These are phyloP conservation scores for Trichoderma koningiopsis DNA, from an alignment of 2,329 filamentous ascomycete species.

Conservation along the genomic window DNA sequence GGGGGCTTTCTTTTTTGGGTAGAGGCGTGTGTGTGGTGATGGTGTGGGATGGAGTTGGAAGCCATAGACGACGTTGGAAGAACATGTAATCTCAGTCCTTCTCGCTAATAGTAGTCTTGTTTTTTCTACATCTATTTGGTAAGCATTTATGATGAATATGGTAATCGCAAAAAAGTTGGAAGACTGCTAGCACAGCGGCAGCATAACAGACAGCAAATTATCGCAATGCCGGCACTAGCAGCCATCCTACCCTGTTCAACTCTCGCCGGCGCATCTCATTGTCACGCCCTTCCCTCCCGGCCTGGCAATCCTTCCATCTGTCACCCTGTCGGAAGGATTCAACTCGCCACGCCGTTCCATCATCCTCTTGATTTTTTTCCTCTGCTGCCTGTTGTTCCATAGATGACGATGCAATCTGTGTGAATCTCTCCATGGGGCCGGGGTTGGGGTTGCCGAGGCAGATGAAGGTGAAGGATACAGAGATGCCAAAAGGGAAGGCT, in stretches of 20 bases:
- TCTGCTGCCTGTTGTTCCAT: neutral
- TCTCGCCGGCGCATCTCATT: neutral
- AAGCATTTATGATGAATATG: neutral
- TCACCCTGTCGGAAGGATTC: constrained; percentile 18
- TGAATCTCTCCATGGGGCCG: neutral
- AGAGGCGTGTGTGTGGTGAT: neutral
- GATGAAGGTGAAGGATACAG: neutral
- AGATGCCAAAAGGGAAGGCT: neutral
- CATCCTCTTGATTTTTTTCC: neutral
- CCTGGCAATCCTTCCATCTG: neutral
- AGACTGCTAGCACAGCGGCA: neutral
- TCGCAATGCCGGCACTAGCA: neutral
- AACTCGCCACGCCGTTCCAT: neutral
- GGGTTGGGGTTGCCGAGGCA: neutral
- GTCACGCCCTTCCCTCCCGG: neutral
- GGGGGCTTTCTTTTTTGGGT: neutral
- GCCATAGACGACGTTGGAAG: neutral
- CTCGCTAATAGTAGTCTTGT: neutral
- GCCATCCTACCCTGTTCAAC: neutral
- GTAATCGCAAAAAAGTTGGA: neutral
- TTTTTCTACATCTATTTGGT: neutral
- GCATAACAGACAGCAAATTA: neutral
- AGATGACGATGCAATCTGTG: neutral
- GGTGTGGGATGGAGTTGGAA: neutral
- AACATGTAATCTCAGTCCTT: too few relatives aligned